Conservation (phyloP, 257 asterid genomes). For the Salvia rosmarinus region DNA sequence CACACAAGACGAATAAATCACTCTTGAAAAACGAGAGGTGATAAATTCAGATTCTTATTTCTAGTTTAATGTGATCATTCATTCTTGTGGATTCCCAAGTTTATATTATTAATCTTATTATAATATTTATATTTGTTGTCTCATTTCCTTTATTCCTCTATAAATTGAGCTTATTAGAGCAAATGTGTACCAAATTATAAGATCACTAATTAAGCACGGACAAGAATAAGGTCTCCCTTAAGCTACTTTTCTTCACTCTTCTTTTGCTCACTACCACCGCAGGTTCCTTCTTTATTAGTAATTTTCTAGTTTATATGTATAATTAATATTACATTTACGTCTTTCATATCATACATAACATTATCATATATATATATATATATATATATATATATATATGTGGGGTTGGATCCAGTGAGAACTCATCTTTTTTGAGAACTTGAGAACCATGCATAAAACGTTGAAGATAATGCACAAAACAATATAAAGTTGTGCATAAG, state of each 20-base stretch:
- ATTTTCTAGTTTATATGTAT: too few relatives aligned
- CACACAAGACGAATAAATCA: too few relatives aligned
- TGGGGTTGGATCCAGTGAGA: too few relatives aligned
- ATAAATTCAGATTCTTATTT: background rate
- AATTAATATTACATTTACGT: too few relatives aligned
- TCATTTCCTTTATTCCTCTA: background rate
- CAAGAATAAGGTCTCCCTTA: background rate
- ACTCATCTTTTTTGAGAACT: too few relatives aligned
- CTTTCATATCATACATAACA: too few relatives aligned
- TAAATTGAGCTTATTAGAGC: background rate
- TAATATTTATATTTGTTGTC: background rate
- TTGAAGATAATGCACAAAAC: too few relatives aligned
- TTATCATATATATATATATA: too few relatives aligned
- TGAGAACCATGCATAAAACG: too few relatives aligned
- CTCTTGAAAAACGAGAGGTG: too few relatives aligned
- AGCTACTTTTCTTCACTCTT: constrained; percentile 19
- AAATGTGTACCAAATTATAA: background rate
- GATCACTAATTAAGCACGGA: background rate
- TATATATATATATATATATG: too few relatives aligned
- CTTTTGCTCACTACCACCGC: constrained; percentile 3
- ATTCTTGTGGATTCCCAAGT: background rate
- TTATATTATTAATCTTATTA: background rate
- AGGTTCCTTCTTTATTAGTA: background rate
- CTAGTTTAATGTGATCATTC: background rate
- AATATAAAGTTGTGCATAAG: too few relatives aligned